phyloP scores from a whole-genome alignment of 75 land plant genomes.

The Cryptomeria japonica region DNA sequence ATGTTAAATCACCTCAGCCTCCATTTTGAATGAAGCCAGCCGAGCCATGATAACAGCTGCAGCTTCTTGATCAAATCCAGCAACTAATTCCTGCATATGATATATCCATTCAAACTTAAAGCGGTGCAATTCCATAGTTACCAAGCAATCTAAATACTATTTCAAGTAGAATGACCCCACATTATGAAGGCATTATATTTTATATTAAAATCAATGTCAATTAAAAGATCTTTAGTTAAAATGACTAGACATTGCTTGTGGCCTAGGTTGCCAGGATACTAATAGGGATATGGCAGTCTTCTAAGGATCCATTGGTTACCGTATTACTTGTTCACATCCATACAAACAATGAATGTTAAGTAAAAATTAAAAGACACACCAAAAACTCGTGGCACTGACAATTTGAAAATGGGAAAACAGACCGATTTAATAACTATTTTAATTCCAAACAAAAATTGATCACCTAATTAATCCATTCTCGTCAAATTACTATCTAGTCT shows the following conservation, averaged over 20 bases:
- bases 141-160: not conserved
- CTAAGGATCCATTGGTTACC: not conserved
- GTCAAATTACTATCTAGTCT: not conserved
- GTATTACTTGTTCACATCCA: not conserved
- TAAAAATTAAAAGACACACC: too few species aligned
- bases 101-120: not conserved
- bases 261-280: not conserved
- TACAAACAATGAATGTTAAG: too few species aligned
- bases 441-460: not conserved
- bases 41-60: constrained; percentile 97
- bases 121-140: not conserved
- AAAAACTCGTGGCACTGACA: not conserved
- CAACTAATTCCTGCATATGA: constrained; percentile 60
- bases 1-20: constrained; percentile 63
- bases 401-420: not conserved
- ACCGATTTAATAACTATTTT: not conserved
- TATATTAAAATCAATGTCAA: not conserved
- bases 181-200: not conserved
- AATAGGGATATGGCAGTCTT: not conserved
- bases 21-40: constrained; percentile 88
- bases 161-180: not conserved
- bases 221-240: not conserved
- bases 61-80: constrained; percentile 98
- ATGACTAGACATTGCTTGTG: not conserved
- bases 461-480: not conserved